Base-by-base conservation (phyloP, 331 rosid species). In the Prunus yedoensis region DNA sequence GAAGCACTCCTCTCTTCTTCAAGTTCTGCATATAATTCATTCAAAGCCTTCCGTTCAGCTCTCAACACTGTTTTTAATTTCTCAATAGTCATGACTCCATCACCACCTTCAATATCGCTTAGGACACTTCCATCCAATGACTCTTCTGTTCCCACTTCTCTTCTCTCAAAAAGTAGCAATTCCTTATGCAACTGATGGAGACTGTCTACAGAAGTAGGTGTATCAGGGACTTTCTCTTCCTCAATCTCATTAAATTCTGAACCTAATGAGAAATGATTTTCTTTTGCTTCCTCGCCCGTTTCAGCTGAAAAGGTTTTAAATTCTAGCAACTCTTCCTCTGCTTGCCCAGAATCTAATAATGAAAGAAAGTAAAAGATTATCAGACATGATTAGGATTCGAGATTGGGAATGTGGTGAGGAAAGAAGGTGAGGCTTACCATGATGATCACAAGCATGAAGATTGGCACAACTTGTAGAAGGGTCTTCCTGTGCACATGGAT, bases 1-100 rank as follows among this genome's bases (percentile, higher is more conserved):
- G 97, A 90, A 64, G 99, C 97, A 79, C 90, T 92, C 83, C 99
- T 89, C 93, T 95, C 99, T 87, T 90, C 97, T 82, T 95, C 99
- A 62, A 95, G 87, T 79, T 95, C 99, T 49, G 86, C 77, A 66
- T 95, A 95, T 15, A 95, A 71, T 51, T 87, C 87, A 62, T 82
- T 88, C 49, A 92, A 88, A n/a, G 92, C 93, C 74, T 88, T 88
- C 53, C 97, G 79, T 83, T 91, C 97, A 1, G 87, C 66, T 80
- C 86, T 85, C 87, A 94, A 62, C 46, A 87, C 89, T 8, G 91
- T 75, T 81, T 84, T 90, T 57, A 94, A 71, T 75, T 90, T 89
- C 84, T 91, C 97, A 12, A 82, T 20, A 0, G 95, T 85, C 43
- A 81, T 49, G 66, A 79, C 71, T 58, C 80, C 84, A 27, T 91